Conservation (phyloP, 371 early-diverging fungal species). For the Mucor irregularis region DNA sequence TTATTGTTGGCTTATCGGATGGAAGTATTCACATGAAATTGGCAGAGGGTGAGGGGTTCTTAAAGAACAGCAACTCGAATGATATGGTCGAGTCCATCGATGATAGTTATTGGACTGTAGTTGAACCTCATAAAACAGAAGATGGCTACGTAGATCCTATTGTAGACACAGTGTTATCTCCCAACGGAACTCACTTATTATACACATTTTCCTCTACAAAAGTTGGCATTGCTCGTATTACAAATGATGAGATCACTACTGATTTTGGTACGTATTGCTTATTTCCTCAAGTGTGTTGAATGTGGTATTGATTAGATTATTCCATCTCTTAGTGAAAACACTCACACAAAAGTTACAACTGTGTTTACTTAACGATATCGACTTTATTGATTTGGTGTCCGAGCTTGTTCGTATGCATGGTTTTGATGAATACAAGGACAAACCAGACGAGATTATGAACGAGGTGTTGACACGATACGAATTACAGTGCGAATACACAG, state of each 20-base stretch:
- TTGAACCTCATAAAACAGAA: conserved; percentile 1
- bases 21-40: conserved; percentile 41
- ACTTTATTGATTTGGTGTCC: conserved; percentile 39
- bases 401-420: conserved; percentile 29
- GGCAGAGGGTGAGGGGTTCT: neutral
- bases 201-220: conserved; percentile 33
- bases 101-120: conserved; percentile 24
- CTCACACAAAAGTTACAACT: conserved; percentile 17
- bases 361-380: conserved; percentile 36
- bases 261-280: neutral
- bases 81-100: conserved; percentile 10
- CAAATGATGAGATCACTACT: conserved; percentile 15
- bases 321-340: conserved; percentile 2
- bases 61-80: neutral
- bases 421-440: conserved; percentile 9
- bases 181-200: conserved; percentile 42
- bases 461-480: neutral
- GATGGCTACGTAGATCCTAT: conserved; percentile 26
- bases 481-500: neutral
- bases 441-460: neutral
- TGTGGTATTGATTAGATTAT: too few species aligned
- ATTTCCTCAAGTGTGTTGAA: neutral
- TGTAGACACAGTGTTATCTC: conserved; percentile 32
- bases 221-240: conserved; percentile 30
- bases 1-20: conserved; percentile 44